These are phyloP conservation scores for Eremothecium cymbalariae DNA, from an alignment of 1,139 yeast species.

Conservation along the genomic window DNA sequence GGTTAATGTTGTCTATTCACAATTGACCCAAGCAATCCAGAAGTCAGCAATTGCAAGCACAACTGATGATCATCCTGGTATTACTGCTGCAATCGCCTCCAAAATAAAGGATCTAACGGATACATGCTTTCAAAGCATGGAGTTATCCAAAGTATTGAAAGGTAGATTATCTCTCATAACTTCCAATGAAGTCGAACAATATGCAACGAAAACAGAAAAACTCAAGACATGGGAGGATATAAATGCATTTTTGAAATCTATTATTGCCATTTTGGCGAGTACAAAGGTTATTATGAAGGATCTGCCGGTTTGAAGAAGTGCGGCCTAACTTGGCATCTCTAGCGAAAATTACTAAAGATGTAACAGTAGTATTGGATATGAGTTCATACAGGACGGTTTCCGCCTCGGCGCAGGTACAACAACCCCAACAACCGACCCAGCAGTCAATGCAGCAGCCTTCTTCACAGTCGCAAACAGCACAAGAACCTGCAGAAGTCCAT, in stretches of 20 bases:
- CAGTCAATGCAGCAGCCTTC: constrained; percentile 20
- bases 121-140: constrained; percentile 76
- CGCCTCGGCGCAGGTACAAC: constrained; percentile 12
- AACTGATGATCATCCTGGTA: constrained; percentile 26
- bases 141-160: constrained; percentile 61
- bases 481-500: constrained; percentile 6
- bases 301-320: constrained; percentile 67
- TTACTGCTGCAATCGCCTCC: constrained; percentile 42
- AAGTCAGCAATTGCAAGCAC: constrained; percentile 52
- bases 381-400: constrained; percentile 42
- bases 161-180: constrained; percentile 40
- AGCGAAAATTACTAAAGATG: constrained; percentile 84
- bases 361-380: constrained; percentile 68
- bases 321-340: constrained; percentile 71
- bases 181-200: constrained; percentile 40
- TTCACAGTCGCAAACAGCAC: constrained; percentile 22
- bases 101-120: constrained; percentile 71
- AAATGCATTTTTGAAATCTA: constrained; percentile 71
- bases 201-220: constrained; percentile 47
- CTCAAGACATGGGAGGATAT: constrained; percentile 79
- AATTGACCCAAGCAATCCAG: constrained; percentile 67
- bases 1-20: constrained; percentile 74
- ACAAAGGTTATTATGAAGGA: constrained; percentile 79
- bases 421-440: constrained; percentile 3
- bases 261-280: constrained; percentile 72